Evolutionary conservation across 345 rosid species (phyloP), one percentile per base, ranked within the genome.

Genomic region (Viola odorata): DNA sequence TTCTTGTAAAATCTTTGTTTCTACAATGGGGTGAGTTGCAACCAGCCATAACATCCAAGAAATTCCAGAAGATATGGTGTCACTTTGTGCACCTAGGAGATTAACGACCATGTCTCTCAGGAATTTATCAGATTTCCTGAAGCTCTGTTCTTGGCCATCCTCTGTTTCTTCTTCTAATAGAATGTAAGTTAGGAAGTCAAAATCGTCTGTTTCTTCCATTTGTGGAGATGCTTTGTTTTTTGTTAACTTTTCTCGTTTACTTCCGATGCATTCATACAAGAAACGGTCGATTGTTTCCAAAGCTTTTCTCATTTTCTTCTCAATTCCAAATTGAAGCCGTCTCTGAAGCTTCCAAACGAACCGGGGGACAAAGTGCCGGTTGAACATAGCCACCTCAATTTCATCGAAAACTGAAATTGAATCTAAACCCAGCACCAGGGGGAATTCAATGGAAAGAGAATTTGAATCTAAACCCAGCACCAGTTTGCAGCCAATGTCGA

Each of bases 11-110:
- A 80, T 67, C 38, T 69, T 77, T 8, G 47, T 41, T 17, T 74
- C 70, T 0, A 68, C 69, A 0, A 12, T 4, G 1, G 85, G 85
- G 12, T 81, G 58, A 2, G 53, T 74, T 0, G 70, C 58, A 5
- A 76, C 50, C 0, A 71, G 69, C 82, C 82, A 81, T 4, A 73
- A 57, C 52, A 75, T 57, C 82, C 81, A 81, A 52, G 55, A 32
- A 37, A 75, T 65, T 6, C 58, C 64, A 13, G 75, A 42, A 39
- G 62, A 64, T 61, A 77, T 9, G 0, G 83, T 60, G 54, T 78
- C 80, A 50, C 75, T 76, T 10, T 79, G 83, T 7, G 78, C 83
- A 14, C 9, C 36, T 15, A 78, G 0, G 11, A 78, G 65, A 23
- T 44, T 74, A 4, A 61, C 38, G 0, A 70, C 32, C 3, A 37